Base-by-base conservation (phyloP, 2,329 filamentous ascomycete genomes). In the Xylaria hypoxylon region DNA sequence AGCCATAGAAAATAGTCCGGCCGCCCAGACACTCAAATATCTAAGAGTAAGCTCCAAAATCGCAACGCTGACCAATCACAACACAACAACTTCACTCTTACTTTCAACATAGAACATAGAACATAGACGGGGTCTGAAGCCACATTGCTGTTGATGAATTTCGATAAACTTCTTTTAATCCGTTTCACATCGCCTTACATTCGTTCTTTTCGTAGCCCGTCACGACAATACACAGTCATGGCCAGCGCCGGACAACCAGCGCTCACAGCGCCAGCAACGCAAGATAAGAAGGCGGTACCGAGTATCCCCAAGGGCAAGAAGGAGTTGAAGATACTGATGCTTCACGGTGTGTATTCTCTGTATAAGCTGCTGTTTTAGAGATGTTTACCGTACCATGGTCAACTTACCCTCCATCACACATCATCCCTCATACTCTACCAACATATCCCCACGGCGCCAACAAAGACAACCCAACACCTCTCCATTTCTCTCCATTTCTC, bases 241-340 rank as follows among this genome's bases (percentile, higher is more conserved):
- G 69, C 77, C 19, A 70, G 72, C 42, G 56, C 68, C 15, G 60
- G 60, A 63, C 67, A 72, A 33, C 44, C 62, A 22, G 40, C 6
- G 65, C 45, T 60, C 17, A 24, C 60, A 31, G 56, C 35, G 55
- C 44, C 69, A 58, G 55, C 62, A 33, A 42, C 66, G 24, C 64
- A 63, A 13, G 57, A 62, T 6, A 68, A 64, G 53, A 70, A 62
- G n/a, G 8, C 76, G 75, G 76, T 77, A 64, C 65, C 75, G 4
- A 77, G 76, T 62, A 74, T 76, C 66, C 78, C 73, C 10, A 68
- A 77, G 62, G 78, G 73, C 44, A 86, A 85, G 78, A 84, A 77
- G 62, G 80, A 85, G 60, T 73, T 90, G 64, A 92, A 89, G 79
- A 89, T 94, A 69, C 83, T 94, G 50, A 93, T 94, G 90, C 85